Evolutionary conservation across 306 rosid genomes (phyloP).

Genomic region (Malus asiatica): DNA sequence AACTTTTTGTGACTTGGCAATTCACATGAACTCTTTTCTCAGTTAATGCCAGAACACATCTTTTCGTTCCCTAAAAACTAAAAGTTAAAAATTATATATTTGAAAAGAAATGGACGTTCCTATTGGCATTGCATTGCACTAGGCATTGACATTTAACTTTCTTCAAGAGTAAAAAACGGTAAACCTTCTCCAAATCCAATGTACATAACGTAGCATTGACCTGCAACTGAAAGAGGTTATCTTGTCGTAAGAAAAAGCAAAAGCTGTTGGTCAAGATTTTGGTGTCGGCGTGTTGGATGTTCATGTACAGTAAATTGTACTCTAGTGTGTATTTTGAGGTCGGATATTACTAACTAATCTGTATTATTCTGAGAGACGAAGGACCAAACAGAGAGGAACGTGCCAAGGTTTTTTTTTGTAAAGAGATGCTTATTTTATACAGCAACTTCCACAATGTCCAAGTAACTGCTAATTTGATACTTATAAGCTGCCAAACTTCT

Average conservation of each 20-base stretch:
- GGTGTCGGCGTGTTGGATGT: not conserved
- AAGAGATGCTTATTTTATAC: not conserved
- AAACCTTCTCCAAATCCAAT: not conserved
- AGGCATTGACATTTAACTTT: not conserved
- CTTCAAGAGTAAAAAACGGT: not conserved
- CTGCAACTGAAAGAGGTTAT: not conserved
- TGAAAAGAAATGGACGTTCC: not conserved
- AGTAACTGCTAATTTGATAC: not conserved
- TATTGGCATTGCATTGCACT: not conserved
- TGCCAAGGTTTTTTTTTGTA: not conserved
- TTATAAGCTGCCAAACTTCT: not conserved
- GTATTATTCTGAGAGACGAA: not conserved
- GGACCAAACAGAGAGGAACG: too few relatives aligned
- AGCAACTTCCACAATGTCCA: not conserved
- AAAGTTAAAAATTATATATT: not conserved
- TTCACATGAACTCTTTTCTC: not conserved
- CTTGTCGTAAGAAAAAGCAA: not conserved
- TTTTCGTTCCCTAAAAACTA: not conserved
- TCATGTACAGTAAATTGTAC: not conserved
- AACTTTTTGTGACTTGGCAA: not conserved
- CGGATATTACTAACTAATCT: not conserved
- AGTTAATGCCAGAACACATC: not conserved
- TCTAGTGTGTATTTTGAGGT: not conserved
- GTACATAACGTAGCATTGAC: not conserved
- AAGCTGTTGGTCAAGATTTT: slow-evolving; percentile 6